Evolutionary conservation across 345 rosid species (phyloP).

Genomic region (Acer yangbiense): DNA sequence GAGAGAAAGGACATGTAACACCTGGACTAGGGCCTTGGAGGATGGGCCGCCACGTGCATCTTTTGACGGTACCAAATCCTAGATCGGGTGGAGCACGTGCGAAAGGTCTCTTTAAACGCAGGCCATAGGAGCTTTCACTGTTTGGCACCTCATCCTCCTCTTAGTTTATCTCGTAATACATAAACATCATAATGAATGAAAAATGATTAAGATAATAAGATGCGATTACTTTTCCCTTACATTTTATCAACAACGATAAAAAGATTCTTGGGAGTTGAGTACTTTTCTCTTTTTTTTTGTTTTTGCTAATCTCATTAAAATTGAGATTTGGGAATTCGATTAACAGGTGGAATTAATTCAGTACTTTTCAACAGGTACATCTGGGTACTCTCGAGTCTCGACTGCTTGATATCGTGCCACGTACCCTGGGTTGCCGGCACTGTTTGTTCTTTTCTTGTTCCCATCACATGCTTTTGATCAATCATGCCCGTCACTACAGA

Average conservation of each 20-base stretch:
- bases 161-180: fast-evolving
- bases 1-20: constrained; percentile 6
- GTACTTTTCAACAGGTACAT: background rate
- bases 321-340: background rate
- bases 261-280: background rate
- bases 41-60: constrained; percentile 41
- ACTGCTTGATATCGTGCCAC: background rate
- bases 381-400: background rate
- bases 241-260: constrained; percentile 2
- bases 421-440: background rate
- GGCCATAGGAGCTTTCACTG: constrained; percentile 42
- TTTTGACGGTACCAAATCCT: constrained; percentile 25
- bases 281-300: background rate
- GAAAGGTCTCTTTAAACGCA: constrained; percentile 45
- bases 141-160: too few species aligned
- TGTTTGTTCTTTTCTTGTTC: background rate
- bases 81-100: constrained; percentile 42
- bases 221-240: too few species aligned
- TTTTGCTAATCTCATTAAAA: background rate
- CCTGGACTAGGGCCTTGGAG: constrained; percentile 28
- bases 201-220: too few species aligned
- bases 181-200: too few species aligned
- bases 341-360: background rate
- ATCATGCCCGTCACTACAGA: constrained; percentile 8
- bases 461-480: constrained; percentile 18